Evolutionary conservation across 768 basidiomycete species (phyloP).

Genomic region (Stropharia rugosoannulata): DNA sequence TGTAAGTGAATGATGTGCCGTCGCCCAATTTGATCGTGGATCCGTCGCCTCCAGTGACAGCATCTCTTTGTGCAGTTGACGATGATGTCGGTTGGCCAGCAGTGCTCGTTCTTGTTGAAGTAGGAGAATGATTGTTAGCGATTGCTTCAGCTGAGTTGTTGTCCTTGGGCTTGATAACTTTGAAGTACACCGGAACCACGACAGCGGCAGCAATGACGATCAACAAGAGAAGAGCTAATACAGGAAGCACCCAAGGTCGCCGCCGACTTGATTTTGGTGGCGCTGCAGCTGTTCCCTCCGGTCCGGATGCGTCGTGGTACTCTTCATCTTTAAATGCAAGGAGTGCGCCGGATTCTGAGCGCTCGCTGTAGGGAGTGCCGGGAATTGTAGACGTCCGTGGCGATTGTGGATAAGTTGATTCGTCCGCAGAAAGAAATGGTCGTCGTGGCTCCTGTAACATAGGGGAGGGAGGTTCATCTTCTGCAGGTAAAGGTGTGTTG

Average conservation of each 20-base stretch:
- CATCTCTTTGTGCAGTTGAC: slow-evolving; percentile 7
- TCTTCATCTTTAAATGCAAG: slow-evolving; percentile 12
- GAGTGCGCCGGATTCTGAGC: slow-evolving; percentile 15
- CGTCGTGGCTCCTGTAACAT: slow-evolving; percentile 11
- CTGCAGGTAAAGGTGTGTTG: slow-evolving; percentile 20
- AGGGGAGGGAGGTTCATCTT: slow-evolving; percentile 10
- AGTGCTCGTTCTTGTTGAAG: background rate
- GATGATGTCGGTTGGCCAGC: slow-evolving; percentile 4
- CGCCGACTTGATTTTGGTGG: slow-evolving; percentile 5
- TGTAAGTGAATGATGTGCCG: slow-evolving; percentile 74
- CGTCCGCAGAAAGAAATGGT: background rate
- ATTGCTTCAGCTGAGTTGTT: slow-evolving; percentile 4
- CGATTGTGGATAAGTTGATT: background rate
- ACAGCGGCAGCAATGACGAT: slow-evolving; percentile 26
- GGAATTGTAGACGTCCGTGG: slow-evolving; percentile 17
- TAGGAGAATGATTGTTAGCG: background rate
- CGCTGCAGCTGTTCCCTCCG: slow-evolving; percentile 9
- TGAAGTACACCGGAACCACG: slow-evolving; percentile 33
- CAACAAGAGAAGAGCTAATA: slow-evolving; percentile 13
- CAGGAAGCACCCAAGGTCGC: background rate
- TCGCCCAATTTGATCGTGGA: slow-evolving; percentile 63
- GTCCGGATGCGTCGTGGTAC: background rate
- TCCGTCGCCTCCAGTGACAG: slow-evolving; percentile 64
- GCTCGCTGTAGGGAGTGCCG: slow-evolving; percentile 9
- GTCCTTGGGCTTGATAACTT: slow-evolving; percentile 26